Evolutionary conservation across 106 monocot genomes (phyloP), one percentile per base, ranked within the genome.

Genomic region (Dendrobium chrysotoxum): DNA sequence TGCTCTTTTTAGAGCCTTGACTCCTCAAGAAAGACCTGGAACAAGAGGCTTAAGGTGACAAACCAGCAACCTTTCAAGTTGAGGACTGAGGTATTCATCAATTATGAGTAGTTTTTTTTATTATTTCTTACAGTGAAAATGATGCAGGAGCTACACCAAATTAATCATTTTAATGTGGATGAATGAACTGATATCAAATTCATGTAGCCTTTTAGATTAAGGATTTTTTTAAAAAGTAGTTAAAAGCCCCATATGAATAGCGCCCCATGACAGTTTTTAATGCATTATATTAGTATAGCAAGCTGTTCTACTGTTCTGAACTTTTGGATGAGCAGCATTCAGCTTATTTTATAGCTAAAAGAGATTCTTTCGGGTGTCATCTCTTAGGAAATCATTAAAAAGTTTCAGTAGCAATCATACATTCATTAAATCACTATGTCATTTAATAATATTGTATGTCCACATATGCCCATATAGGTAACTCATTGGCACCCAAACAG

Each of bases 61-160:
- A 92, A 83, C 75, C 93, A 89, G 66, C 76, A 89, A 12, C 96
- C 96, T 39, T 96, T 96, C 81, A 94, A 96, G 82, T 79, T 96
- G 76, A 86, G 90, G 10, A 96, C 96, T 54, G 96, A 96, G 93
- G 96, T 96, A 88, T 75, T 44, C 5, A 79, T 78, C 25, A 47
- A 70, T 70, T 38, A 70, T 70, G 31, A 70, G 3, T 31, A 28
- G 31, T 70, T 35, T 28, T 70, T 70, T 31, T 35, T 70, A 70
- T 28, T 35, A 35, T 31, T 70, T 70, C 31, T 70, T 70, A 3
- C 3, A 70, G 31, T 70, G 35, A 15, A 70, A 16, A 31, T 70
- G 35, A 35, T 31, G 35, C 15, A 70, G 64, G 25, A 65, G 64
- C 64, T 65, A 25, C 23, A 35, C 35, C 28, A 70, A 70, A 16